Base-by-base conservation (phyloP, 2,329 filamentous ascomycete genomes). In the Fusarium brevicatenulatum region DNA sequence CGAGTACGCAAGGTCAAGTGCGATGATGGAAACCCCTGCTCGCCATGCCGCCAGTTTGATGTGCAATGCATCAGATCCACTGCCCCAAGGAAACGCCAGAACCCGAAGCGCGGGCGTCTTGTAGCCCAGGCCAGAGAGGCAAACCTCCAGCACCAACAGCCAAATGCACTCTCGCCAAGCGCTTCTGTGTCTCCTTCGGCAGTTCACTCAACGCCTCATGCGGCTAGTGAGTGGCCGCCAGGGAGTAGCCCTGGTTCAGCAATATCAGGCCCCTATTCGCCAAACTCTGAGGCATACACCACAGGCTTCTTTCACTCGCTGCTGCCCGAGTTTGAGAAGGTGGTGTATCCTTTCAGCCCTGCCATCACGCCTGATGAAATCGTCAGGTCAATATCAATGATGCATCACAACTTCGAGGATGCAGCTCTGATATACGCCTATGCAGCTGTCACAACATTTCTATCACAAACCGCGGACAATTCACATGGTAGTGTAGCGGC, bases 1-100 rank as follows among this genome's bases (percentile, higher is more conserved):
- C 75, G 75, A 46, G 65, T 77, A 37, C 75, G 75, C 53, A 77
- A 77, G 70, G 75, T 77, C 55, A 76, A 70, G 52, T 77, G 75
- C 65, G 75, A 77, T 56, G 73, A 76, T 39, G 69, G 61, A 21
- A 59, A 73, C 25, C 75, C 75, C 42, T 77, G 75, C 54, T 68
- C 66, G 34, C 71, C 72, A 39, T 77, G 75, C 30, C 62, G 63
- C 28, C 71, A 76, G 34, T 71, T 74, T 50, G 63, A 68, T 53
- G 59, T 77, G 40, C 64, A 70, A 40, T 76, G 74, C 72, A 61
- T 75, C 52, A 71, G 66, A 58, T 65, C 72, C 21, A 60, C 66
- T 36, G 62, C 66, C 16, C 70, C 72, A 18, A 68, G 46, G 66
- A 75, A 75, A 63, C 72, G 72, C 42, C 71, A 75, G 67, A 73